phyloP scores from a whole-genome alignment of 768 basidiomycete species.

The Termitomyces sp. region DNA sequence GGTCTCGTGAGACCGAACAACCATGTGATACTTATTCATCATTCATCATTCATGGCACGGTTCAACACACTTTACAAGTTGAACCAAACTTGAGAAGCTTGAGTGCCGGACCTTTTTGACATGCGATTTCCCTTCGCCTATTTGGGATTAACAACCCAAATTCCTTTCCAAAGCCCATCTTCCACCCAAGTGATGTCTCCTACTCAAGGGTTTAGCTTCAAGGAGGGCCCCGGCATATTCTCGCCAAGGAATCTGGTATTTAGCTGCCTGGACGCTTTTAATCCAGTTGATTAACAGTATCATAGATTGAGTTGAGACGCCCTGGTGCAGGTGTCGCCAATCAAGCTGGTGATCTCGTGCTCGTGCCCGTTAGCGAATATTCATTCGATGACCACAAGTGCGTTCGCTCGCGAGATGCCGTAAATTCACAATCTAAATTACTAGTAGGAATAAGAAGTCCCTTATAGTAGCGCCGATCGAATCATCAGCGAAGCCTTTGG shows the following conservation, averaged over 20 bases:
- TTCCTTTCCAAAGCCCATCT: constrained; percentile 34
- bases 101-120: background rate
- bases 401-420: constrained; percentile 17
- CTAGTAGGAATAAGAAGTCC: constrained; percentile 60
- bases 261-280: background rate
- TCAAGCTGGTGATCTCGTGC: constrained; percentile 57
- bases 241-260: constrained; percentile 60
- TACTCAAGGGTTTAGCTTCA: constrained; percentile 47
- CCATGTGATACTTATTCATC: background rate
- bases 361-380: constrained; percentile 63
- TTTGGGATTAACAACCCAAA: constrained; percentile 50
- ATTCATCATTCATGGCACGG: background rate
- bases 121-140: constrained; percentile 54
- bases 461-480: constrained; percentile 58
- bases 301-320: constrained; percentile 52
- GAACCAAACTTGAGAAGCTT: background rate
- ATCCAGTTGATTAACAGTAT: background rate
- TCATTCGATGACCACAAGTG: constrained; percentile 72
- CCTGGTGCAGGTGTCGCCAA: constrained; percentile 67
- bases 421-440: background rate
- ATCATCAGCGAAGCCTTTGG: constrained; percentile 39
- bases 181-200: constrained; percentile 15
- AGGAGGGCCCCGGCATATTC: constrained; percentile 53
- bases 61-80: too few relatives aligned
- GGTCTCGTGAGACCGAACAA: background rate